phyloP scores from a whole-genome alignment of 164 flowering plant species.

The Buxus sempervirens region DNA sequence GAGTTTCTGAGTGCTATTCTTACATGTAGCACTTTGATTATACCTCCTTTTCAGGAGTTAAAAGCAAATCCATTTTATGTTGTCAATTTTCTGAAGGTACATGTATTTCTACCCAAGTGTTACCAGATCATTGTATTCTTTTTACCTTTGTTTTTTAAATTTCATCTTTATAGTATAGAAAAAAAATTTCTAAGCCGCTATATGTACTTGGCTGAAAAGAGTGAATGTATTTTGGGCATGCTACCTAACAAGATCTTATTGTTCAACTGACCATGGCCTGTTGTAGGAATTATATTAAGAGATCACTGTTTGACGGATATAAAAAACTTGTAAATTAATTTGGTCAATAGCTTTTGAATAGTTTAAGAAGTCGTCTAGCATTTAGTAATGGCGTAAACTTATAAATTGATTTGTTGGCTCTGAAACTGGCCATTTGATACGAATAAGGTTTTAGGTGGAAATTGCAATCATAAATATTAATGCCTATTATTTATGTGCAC shows the following conservation, averaged over 20 bases:
- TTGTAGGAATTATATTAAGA: not conserved
- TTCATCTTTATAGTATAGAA: too few species aligned
- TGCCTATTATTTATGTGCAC: too few species aligned
- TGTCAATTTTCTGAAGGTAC: constrained; percentile 65
- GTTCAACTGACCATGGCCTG: not conserved
- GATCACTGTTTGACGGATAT: not conserved
- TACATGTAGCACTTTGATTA: constrained; percentile 48
- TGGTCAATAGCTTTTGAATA: not conserved
- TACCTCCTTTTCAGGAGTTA: constrained; percentile 64
- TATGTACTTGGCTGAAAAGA: not conserved
- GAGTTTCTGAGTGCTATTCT: constrained; percentile 75
- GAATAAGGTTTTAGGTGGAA: too few species aligned
- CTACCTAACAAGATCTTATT: not conserved
- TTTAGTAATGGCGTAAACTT: not conserved
- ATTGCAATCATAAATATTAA: too few species aligned
- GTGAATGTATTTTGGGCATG: not conserved
- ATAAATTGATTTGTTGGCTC: not conserved
- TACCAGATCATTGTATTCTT: not conserved
- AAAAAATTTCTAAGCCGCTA: not conserved
- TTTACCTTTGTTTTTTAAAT: not conserved
- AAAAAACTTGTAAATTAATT: too few species aligned
- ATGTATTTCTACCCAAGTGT: not conserved
- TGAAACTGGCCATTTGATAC: not conserved
- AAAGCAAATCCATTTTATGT: constrained; percentile 51
- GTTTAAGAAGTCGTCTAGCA: not conserved